Evolutionary conservation across 1,284 basidiomycete species (phyloP).

Genomic region (Taiwanofungus camphoratus): DNA sequence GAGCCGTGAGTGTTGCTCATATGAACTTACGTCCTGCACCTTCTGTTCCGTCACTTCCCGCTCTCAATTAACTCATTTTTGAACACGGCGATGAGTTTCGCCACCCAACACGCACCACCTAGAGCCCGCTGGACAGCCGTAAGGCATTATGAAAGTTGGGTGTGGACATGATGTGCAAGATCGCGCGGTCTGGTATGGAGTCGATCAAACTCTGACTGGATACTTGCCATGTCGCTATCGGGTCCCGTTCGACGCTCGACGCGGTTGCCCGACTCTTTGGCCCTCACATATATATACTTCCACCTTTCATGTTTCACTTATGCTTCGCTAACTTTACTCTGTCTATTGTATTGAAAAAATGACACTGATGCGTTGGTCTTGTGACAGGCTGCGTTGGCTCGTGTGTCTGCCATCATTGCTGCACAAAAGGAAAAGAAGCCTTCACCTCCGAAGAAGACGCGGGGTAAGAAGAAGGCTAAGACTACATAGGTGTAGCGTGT

Average conservation of each 20-base stretch:
- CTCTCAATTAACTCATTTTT: constrained; percentile 1
- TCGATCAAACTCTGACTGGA: constrained; percentile 58
- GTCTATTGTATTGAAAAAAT: too few species aligned
- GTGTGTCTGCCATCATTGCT: constrained; percentile 69
- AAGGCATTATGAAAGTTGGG: constrained; percentile 69
- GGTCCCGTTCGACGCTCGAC: constrained; percentile 52
- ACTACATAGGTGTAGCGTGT: constrained; percentile 15
- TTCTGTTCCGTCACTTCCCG: constrained; percentile 10
- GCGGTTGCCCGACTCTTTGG: constrained; percentile 68
- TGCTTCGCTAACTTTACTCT: background rate
- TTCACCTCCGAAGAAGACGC: constrained; percentile 63
- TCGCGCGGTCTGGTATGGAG: constrained; percentile 34
- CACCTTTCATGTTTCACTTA: constrained; percentile 4
- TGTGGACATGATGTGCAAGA: constrained; percentile 85
- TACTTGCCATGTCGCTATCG: constrained; percentile 71
- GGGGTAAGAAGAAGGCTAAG: constrained; percentile 62
- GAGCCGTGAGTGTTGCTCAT: constrained; percentile 54
- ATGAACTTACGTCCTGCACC: constrained; percentile 9
- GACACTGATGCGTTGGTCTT: constrained; percentile 21
- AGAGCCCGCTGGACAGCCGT: constrained; percentile 50
- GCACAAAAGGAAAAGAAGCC: constrained; percentile 73
- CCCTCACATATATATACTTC: constrained; percentile 43
- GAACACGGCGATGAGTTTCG: background rate
- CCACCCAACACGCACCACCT: constrained; percentile 39
- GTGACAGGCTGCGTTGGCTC: constrained; percentile 73